A percentile compares a stretch with the other conserved stretches of the same genome.
These are phyloP conservation scores for Petrea volubilis DNA, from an alignment of 257 asterid genomes.

Conservation along the genomic window DNA sequence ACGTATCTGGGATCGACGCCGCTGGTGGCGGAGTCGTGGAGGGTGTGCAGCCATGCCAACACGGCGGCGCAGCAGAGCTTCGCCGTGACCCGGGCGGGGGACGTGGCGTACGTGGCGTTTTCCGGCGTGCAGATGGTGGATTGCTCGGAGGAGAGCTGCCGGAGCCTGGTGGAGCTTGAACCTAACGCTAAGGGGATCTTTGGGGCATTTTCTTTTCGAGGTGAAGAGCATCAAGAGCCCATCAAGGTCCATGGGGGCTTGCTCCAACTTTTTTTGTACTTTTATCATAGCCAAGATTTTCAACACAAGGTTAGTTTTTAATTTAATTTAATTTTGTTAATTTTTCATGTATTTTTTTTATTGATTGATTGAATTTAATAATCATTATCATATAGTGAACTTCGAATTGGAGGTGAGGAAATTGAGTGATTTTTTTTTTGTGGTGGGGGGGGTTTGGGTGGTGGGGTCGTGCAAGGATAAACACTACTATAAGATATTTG, in stretches of 20 bases:
- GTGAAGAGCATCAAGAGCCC: conserved; percentile 25
- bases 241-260: conserved; percentile 70
- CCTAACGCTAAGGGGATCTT: conserved; percentile 37
- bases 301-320: conserved; percentile 53
- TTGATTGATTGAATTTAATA: not conserved
- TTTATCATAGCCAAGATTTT: conserved; percentile 36
- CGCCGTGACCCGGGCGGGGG: conserved; percentile 39
- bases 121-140: conserved; percentile 60
- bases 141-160: conserved; percentile 43
- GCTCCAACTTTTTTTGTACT: conserved; percentile 49
- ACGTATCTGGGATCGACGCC: conserved; percentile 78
- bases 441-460: too few relatives aligned
- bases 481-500: too few relatives aligned
- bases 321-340: not conserved
- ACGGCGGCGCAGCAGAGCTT: conserved; percentile 42
- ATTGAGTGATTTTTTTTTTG: not conserved
- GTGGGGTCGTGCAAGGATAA: too few relatives aligned
- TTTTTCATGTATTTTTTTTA: too few relatives aligned
- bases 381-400: not conserved
- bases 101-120: conserved; percentile 62
- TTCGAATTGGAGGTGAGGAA: not conserved
- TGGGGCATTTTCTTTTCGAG: conserved; percentile 28
- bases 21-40: conserved; percentile 75
- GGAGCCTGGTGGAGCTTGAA: conserved; percentile 50
- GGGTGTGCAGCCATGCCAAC: conserved; percentile 54